phyloP scores from a whole-genome alignment of 2,329 filamentous ascomycete genomes.

The Whalleya microplaca region DNA sequence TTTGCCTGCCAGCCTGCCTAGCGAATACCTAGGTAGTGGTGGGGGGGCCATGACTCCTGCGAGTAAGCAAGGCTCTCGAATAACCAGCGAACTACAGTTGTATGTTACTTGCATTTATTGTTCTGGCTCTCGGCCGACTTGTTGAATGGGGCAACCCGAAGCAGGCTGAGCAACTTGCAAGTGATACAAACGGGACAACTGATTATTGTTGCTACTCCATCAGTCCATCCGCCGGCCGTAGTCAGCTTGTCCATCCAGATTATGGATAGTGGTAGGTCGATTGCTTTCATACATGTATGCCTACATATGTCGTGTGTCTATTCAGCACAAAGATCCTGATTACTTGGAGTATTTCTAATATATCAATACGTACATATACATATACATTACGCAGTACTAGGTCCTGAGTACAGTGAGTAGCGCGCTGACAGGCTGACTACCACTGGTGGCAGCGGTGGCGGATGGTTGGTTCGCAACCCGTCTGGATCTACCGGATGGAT shows the following conservation, averaged over 20 bases:
- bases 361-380: too few species aligned
- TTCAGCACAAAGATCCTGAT: too few species aligned
- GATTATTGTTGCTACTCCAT: not conserved
- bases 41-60: not conserved
- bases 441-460: too few species aligned
- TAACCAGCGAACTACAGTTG: not conserved
- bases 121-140: not conserved
- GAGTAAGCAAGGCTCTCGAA: not conserved
- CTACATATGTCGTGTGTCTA: not conserved
- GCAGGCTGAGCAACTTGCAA: not conserved
- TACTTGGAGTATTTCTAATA: too few species aligned
- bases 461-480: not conserved
- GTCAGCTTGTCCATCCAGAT: not conserved
- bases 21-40: constrained; percentile 4
- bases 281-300: not conserved
- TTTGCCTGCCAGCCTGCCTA: constrained; percentile 11
- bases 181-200: not conserved
- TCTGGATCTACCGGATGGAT: not conserved
- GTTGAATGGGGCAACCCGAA: not conserved
- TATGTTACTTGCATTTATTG: not conserved
- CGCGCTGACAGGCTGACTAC: too few species aligned
- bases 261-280: not conserved
- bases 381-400: too few species aligned
- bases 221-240: not conserved
- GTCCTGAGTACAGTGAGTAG: not conserved